A percentile compares a stretch with the other conserved stretches of the same genome.
Conservation (phyloP, 306 rosid genomes). For the Cicer judaicum region DNA sequence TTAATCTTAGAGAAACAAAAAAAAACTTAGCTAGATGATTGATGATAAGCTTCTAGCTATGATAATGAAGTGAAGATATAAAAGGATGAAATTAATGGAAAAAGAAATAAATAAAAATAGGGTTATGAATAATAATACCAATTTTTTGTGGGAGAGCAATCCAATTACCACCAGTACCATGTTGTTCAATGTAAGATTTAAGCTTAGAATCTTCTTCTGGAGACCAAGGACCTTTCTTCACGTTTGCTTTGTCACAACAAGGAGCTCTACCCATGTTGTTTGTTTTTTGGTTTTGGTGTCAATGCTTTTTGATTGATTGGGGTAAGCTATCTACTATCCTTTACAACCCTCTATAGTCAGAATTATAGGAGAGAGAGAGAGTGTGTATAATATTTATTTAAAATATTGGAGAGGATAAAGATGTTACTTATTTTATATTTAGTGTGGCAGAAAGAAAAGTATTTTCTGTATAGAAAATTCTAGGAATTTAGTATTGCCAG, state of each 20-base stretch:
- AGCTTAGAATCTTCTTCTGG: constrained; percentile 62
- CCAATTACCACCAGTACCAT: constrained; percentile 63
- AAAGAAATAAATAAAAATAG: constrained; percentile 9
- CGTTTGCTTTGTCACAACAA: constrained; percentile 66
- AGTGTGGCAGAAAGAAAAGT: constrained; percentile 48
- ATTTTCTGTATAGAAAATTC: constrained; percentile 47
- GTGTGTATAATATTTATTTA: constrained; percentile 31
- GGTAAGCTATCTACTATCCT: constrained; percentile 39
- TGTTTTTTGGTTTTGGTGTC: constrained; percentile 40
- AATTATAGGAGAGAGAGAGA: constrained; percentile 50
- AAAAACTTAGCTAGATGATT: neutral
- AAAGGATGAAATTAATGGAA: neutral
- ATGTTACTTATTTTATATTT: constrained; percentile 46
- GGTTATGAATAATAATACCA: constrained; percentile 50
- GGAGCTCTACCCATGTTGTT: constrained; percentile 86
- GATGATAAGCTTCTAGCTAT: constrained; percentile 2
- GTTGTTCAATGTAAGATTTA: constrained; percentile 52
- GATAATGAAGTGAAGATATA: constrained; percentile 4
- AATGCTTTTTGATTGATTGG: constrained; percentile 47
- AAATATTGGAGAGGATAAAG: constrained; percentile 51
- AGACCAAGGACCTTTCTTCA: constrained; percentile 63
- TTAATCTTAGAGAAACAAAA: neutral
- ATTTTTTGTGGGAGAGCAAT: constrained; percentile 66
- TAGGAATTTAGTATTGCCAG: constrained; percentile 65
- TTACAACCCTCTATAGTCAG: constrained; percentile 38